A percentile compares a stretch with the other conserved stretches of the same genome.
Evolutionary conservation across 768 basidiomycete species (phyloP).

Genomic region (Xerocomus potaroensis): DNA sequence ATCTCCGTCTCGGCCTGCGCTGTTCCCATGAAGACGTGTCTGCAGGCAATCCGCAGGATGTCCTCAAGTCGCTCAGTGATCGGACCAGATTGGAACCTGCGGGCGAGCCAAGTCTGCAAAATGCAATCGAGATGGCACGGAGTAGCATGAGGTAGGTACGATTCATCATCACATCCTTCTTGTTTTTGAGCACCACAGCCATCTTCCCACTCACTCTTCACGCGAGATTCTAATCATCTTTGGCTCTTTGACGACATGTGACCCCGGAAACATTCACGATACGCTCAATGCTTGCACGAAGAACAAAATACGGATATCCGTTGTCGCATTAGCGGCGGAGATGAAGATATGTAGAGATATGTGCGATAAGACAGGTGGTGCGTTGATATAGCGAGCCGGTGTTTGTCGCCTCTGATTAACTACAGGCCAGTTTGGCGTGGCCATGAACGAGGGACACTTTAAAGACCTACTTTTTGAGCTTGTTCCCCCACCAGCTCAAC

Average conservation of each 20-base stretch:
- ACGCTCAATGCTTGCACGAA: slow-evolving; percentile 82
- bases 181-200: slow-evolving; percentile 45
- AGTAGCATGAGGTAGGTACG: slow-evolving; percentile 78
- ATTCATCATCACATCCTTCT: background rate
- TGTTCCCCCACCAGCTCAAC: slow-evolving; percentile 90
- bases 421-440: slow-evolving; percentile 88
- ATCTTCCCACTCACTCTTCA: slow-evolving; percentile 96
- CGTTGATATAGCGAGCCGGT: slow-evolving; percentile 1
- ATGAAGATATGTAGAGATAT: slow-evolving; percentile 97
- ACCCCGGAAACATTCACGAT: slow-evolving; percentile 95
- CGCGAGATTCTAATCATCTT: slow-evolving; percentile 93
- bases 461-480: slow-evolving; percentile 94
- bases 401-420: slow-evolving; percentile 10
- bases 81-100: slow-evolving; percentile 83
- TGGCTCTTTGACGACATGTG: slow-evolving; percentile 93
- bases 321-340: slow-evolving; percentile 94
- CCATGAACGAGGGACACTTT: slow-evolving; percentile 95
- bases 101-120: slow-evolving; percentile 95
- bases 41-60: slow-evolving; percentile 92
- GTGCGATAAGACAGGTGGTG: slow-evolving; percentile 89
- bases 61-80: slow-evolving; percentile 80
- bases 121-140: slow-evolving; percentile 95
- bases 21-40: slow-evolving; percentile 5
- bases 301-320: slow-evolving; percentile 84
- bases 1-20: background rate